Evolutionary conservation across 192 early-diverging fungal genomes (phyloP).

Genomic region (Diversispora epigaea): DNA sequence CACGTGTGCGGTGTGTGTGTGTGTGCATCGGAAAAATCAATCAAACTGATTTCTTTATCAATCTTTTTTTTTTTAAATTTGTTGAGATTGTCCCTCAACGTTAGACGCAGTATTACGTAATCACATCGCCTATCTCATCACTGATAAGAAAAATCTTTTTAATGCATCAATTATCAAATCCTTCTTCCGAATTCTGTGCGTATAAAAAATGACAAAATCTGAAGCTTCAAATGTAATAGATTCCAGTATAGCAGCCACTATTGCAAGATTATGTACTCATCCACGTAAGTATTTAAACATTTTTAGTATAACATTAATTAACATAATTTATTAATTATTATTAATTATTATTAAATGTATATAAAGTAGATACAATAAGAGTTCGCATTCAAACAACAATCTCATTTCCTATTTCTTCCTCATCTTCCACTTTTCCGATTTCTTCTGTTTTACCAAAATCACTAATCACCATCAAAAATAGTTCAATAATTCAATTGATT

Average conservation of each 20-base stretch:
- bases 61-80: no score
- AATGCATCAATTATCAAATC: no score
- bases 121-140: no score
- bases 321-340: background rate
- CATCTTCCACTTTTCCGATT: slow-evolving; percentile 33
- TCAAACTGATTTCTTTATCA: no score
- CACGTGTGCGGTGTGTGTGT: no score
- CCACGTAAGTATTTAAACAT: slow-evolving; percentile 46
- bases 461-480: background rate
- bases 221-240: slow-evolving; percentile 36
- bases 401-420: background rate
- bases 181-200: no score
- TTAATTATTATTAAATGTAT: background rate
- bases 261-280: slow-evolving; percentile 63
- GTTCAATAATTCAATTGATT: slow-evolving; percentile 27
- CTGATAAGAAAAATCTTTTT: no score
- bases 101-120: no score
- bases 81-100: no score
- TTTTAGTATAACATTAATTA: background rate
- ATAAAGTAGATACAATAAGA: slow-evolving; percentile 73
- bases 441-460: slow-evolving; percentile 11
- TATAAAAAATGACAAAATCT: no score
- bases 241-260: slow-evolving; percentile 56
- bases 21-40: no score
- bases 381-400: slow-evolving; percentile 59